These are phyloP conservation scores for Erysimum cheiranthoides DNA, from an alignment of 345 rosid genomes.

Conservation along the genomic window DNA sequence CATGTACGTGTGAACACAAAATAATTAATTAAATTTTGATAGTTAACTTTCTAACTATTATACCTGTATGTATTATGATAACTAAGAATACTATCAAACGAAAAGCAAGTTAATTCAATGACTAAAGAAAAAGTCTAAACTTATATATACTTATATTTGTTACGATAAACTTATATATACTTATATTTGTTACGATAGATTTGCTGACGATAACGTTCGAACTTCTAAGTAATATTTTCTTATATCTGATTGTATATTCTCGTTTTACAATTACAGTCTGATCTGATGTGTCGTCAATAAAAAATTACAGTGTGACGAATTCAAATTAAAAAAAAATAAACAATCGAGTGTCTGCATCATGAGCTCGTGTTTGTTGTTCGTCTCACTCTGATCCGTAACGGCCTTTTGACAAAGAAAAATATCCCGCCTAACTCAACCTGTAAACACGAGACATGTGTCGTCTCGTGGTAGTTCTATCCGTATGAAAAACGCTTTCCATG, in stretches of 20 bases:
- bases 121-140: background rate
- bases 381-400: conserved; percentile 23
- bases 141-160: background rate
- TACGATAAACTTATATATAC: background rate
- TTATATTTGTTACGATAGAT: too few species aligned
- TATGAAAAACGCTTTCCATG: conserved; percentile 36
- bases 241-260: background rate
- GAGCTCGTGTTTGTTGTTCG: conserved; percentile 19
- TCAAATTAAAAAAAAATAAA: background rate
- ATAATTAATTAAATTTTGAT: background rate
- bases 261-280: background rate
- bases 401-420: conserved; percentile 31
- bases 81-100: background rate
- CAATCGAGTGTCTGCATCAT: conserved; percentile 7
- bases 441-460: conserved; percentile 29
- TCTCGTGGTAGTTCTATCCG: conserved; percentile 18
- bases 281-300: background rate
- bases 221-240: background rate
- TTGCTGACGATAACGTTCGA: too few species aligned
- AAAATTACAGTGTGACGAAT: background rate
- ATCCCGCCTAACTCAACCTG: conserved; percentile 43
- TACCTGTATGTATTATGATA: too few species aligned
- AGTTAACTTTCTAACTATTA: background rate
- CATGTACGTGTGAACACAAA: background rate
- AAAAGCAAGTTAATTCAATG: background rate